Evolutionary conservation across 345 rosid species (phyloP).

Genomic region (Erodium maritimum): DNA sequence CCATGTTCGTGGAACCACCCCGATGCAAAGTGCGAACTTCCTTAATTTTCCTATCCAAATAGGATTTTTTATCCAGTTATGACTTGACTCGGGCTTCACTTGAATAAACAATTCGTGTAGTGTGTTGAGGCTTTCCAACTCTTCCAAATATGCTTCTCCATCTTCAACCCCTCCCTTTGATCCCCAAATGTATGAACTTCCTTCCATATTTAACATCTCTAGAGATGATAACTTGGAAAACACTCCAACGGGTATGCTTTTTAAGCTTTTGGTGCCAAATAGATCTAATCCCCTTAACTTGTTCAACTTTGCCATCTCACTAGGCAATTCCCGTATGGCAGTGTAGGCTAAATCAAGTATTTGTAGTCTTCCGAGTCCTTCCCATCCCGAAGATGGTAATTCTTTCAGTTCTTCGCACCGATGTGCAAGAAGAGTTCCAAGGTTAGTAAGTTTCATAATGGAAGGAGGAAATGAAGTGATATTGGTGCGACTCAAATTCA

Average conservation of each 20-base stretch:
- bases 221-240: conserved; percentile 21
- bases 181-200: conserved; percentile 17
- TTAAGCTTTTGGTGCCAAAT: conserved; percentile 27
- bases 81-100: neutral
- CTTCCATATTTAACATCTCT: conserved; percentile 35
- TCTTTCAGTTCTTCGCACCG: conserved; percentile 21
- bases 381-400: conserved; percentile 15
- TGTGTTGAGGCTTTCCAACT: neutral
- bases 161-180: neutral
- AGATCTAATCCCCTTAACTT: conserved; percentile 22
- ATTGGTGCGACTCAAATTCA: conserved; percentile 25
- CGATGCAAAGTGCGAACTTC: neutral
- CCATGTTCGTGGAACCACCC: neutral
- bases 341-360: conserved; percentile 32
- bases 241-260: conserved; percentile 18
- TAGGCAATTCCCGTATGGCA: conserved; percentile 18
- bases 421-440: conserved; percentile 24
- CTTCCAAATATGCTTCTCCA: neutral
- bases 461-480: conserved; percentile 25
- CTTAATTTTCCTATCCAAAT: neutral
- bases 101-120: neutral
- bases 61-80: neutral
- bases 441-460: conserved; percentile 15
- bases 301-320: conserved; percentile 19
- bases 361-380: conserved; percentile 20